Evolutionary conservation across 2,329 filamentous ascomycete genomes (phyloP), one percentile per base, ranked within the genome.

Genomic region (Cytospora piceicola): DNA sequence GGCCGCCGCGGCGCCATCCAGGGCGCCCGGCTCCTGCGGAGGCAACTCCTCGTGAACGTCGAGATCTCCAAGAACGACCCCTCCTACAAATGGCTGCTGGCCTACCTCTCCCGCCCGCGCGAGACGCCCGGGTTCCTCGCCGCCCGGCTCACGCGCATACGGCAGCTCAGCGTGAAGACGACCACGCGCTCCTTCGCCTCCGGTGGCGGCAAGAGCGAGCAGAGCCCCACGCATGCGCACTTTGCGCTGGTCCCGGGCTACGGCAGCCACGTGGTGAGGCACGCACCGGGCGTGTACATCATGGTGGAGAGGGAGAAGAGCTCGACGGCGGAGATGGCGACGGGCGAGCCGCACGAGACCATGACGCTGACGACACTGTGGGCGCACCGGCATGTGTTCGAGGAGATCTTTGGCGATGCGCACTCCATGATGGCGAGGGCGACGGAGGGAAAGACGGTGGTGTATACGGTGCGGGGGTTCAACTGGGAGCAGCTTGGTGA

Each of bases 31-130:
- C 83, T 96, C 64, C 80, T 97, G 66, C 91, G 92, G 58, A 89
- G 90, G 61, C 92, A 94, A 58, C 88, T 99, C 79, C 88, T 99
- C 34, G 92, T 98, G 72, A 93, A 97, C 73, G 88, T 99, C 73
- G 95, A 99, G 78, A 97, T 99, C 77, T 94, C 92, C 77, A 91
- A 93, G 75, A 92, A 94, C 73, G 95, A 99, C 78, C 88, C 93
- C 54, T 94, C 94, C 1, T 99, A 98, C 76, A 89, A 89, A 51
- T 98, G 94, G 94, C 88, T 99, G 52, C 84, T 99, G 12, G 90
- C 94, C 70, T 99, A 95, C 94, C 91, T 99, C 76, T 94, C 93
- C 8, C 85, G 92, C 64, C 92, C 93, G 70, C 92, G 93, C 60
- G 84, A 88, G 63, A 77, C 82, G 73, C 81, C 73, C 71, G 91